Conservation (phyloP, 1,284 basidiomycete species). For the Puccinia novopanici region DNA sequence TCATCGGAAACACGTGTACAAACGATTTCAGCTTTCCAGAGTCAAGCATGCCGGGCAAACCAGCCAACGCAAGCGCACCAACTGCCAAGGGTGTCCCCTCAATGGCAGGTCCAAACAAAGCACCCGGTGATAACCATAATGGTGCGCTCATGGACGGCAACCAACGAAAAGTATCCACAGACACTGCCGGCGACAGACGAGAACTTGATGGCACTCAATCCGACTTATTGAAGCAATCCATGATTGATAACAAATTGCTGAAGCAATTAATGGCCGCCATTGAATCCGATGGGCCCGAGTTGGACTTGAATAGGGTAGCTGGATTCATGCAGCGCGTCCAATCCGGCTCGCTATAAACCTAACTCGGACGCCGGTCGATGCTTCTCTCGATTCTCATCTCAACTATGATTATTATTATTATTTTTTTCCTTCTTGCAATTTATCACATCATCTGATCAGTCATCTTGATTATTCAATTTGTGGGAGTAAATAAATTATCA, state of each 20-base stretch:
- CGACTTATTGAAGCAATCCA: background rate
- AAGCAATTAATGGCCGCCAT: constrained; percentile 70
- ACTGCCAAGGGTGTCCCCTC: background rate
- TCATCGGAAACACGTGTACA: constrained; percentile 51
- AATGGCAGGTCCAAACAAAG: background rate
- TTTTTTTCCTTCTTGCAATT: constrained; percentile 9
- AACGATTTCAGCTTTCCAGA: constrained; percentile 10
- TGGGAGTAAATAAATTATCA: background rate
- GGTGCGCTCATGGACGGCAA: background rate
- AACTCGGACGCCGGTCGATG: background rate
- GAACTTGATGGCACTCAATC: background rate
- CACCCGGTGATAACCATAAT: background rate
- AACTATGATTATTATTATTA: background rate
- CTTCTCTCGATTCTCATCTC: background rate
- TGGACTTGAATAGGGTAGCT: constrained; percentile 50
- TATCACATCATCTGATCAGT: background rate
- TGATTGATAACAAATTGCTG: constrained; percentile 55
- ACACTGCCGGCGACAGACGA: background rate
- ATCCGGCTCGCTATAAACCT: constrained; percentile 29
- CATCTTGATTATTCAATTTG: constrained; percentile 25
- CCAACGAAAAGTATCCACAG: background rate
- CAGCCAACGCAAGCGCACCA: background rate
- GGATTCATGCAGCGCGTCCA: constrained; percentile 49
- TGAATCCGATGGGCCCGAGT: constrained; percentile 67
- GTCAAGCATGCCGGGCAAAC: constrained; percentile 21